Base-by-base conservation (phyloP, 352 stramenopile species). In the Globisporangium canariense region DNA sequence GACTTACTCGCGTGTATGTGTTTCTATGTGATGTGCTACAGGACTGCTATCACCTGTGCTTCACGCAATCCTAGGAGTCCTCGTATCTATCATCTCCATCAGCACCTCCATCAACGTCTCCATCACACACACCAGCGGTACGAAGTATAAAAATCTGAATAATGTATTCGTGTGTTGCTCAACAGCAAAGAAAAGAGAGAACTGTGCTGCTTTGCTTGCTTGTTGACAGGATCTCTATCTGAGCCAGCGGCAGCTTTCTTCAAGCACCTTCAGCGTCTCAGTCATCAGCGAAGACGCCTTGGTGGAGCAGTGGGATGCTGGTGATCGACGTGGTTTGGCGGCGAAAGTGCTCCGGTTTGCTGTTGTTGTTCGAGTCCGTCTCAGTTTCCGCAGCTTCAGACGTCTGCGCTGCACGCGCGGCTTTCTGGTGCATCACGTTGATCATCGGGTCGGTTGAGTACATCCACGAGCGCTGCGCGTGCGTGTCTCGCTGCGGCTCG, bases 371-470 rank as follows among this genome's bases (percentile, higher is more conserved):
- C 52, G 5, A 16, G 51, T 74, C 49, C 3, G 46, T 47, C 13
- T 75, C 57, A 30, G 38, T 40, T n/a, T 45, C 51, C 4, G 28
- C 51, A n/a, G 18, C 25, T 38, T 60, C 32, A 4, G 64, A 30
- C 1, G n/a, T 20, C 38, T 64, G 43, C n/a, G 60, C 34, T 34
- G 61, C 65, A 34, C 62, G 64, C 0, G 55, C 64, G 25, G 64
- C 66, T 49, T 69, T 74, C 40, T 74, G 71, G 13, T 81, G 71
- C 67, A 85, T 82, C 8, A 67, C 68, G 3, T 49, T 46, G 30
- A 93, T 80, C 78, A 91, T 90, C 1, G 83, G 82, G 41, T 93
- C 81, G 16, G 69, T 79, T 4, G 80, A 89, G 60, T 93, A 92
- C 71, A 91, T 69, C 83, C 83, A 94, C 40, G 86, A 83, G 34